Evolutionary conservation across 768 basidiomycete species (phyloP).

Genomic region (Russula lepida): DNA sequence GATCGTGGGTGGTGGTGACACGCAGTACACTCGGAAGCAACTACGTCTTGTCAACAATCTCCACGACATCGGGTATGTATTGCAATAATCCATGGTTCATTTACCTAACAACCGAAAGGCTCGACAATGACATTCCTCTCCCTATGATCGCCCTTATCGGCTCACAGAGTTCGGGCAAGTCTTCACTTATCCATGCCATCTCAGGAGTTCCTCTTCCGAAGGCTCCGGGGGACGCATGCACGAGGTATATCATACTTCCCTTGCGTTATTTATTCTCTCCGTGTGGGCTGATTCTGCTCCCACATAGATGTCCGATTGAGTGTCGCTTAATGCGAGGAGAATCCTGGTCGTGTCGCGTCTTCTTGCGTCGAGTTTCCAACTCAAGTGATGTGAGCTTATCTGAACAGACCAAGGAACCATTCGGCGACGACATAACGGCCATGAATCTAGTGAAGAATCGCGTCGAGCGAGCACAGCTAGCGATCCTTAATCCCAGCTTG

Average conservation of each 20-base stretch:
- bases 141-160: conserved; percentile 27
- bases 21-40: neutral
- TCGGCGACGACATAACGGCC: conserved; percentile 2
- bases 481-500: conserved; percentile 11
- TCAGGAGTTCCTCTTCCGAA: conserved; percentile 24
- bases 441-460: neutral
- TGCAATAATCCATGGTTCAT: neutral
- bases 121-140: conserved; percentile 23
- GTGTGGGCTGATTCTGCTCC: neutral
- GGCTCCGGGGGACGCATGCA: conserved; percentile 25
- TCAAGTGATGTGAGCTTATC: neutral
- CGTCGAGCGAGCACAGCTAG: conserved; percentile 8
- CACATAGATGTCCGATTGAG: conserved; percentile 16
- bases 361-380: neutral
- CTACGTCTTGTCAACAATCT: conserved; percentile 1
- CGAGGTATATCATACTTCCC: conserved; percentile 20
- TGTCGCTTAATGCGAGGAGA: conserved; percentile 9
- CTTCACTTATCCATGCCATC: conserved; percentile 28
- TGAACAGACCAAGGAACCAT: conserved; percentile 3
- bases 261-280: neutral
- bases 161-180: conserved; percentile 29
- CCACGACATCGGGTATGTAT: conserved; percentile 10
- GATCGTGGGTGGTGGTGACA: neutral
- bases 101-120: neutral
- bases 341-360: conserved; percentile 11